Base-by-base conservation (phyloP, 225 moss, liverwort and hornwort species). In the Climacium dendroides region DNA sequence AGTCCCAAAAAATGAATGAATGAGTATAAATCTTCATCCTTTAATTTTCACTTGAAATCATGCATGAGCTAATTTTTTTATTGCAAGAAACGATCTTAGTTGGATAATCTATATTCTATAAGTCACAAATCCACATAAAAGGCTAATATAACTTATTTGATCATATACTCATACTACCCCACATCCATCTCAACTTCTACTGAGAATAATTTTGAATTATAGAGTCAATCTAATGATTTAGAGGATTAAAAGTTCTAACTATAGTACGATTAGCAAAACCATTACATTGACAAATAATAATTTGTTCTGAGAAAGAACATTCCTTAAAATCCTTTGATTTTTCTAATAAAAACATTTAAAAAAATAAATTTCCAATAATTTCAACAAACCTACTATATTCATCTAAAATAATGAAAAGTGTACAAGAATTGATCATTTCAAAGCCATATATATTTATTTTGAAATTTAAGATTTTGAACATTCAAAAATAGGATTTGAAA, bases 121-220 rank as follows among this genome's bases (percentile, higher is more conserved):
- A 1, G 1, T 23, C 7, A 7, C 13, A 67, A 37, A 37, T 7
- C 2, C 37, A 67, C 0, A 1, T 3, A 1, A 23, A 22, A 23
- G 4, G 23, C 37, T n/a, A n/a, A n/a, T 13, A 37, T 37, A 6
- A 66, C 9, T 17, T 34, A 1, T 5, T 63, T 63, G 34, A 34
- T 63, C 9, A 34, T 63, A 63, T 34, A 1, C 3, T 65, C 19
- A 34, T 19, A 6, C 11, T 9, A 65, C 19, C 11, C 11, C 2
- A 26, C 5, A 41, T 26, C 2, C 0, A 0, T 0, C 2, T 45
- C 18, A 45, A 45, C 11, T 45, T 18, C 7, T 45, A 6, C 6
- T 39, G 28, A 29, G 4, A 26, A 43, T 45, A 43, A 73, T 17
- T 45, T 30, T 11, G 4, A 29, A 29, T 18, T 29, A 7, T 19